phyloP scores from a whole-genome alignment of 148 eudicot genomes.

The Rhododendron henanense region DNA sequence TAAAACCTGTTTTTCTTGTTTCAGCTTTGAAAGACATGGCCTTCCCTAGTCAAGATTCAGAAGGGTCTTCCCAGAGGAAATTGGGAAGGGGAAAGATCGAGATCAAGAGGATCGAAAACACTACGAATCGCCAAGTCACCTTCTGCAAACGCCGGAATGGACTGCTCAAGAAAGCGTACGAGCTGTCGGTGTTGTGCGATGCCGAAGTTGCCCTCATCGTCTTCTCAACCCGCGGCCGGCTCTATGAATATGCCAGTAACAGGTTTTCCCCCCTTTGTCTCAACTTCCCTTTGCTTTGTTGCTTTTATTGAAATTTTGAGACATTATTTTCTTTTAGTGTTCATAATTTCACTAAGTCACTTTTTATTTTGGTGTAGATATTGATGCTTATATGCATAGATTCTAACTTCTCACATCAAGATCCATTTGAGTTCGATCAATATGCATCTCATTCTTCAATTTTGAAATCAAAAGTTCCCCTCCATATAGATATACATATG shows the following conservation, averaged over 20 bases:
- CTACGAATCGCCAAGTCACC: constrained; percentile 89
- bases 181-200: constrained; percentile 80
- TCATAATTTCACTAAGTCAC: neutral
- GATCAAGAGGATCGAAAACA: constrained; percentile 91
- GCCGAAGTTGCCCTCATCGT: constrained; percentile 92
- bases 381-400: neutral
- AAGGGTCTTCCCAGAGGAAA: constrained; percentile 61
- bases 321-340: neutral
- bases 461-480: neutral
- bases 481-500: neutral
- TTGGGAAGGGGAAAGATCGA: constrained; percentile 84
- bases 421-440: neutral
- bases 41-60: constrained; percentile 49
- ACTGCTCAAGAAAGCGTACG: constrained; percentile 89
- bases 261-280: constrained; percentile 33
- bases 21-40: constrained; percentile 38
- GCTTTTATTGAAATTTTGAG: neutral
- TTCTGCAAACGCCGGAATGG: constrained; percentile 91
- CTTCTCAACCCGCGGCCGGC: constrained; percentile 88
- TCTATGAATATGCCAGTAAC: constrained; percentile 88
- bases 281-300: neutral
- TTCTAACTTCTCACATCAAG: neutral
- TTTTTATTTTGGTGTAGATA: neutral
- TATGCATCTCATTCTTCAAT: neutral
- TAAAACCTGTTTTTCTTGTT: constrained; percentile 17